phyloP scores from a whole-genome alignment of 2,329 filamentous ascomycete species.

The Hypoxylon sp. region DNA sequence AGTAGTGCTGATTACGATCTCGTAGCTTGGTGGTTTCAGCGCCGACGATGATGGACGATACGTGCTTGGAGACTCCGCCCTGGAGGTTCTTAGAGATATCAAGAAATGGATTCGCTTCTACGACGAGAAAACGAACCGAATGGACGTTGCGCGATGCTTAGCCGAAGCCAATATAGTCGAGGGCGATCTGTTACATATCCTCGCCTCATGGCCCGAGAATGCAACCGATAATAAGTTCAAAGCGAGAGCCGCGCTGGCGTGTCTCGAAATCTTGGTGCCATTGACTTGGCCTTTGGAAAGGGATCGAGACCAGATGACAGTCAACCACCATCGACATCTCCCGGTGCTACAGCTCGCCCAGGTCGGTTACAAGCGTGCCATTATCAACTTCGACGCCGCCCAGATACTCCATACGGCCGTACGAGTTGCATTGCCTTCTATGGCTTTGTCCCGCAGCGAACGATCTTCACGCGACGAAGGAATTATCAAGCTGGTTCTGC shows the following conservation, averaged over 20 bases:
- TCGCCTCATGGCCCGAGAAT: slow-evolving; percentile 84
- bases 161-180: slow-evolving; percentile 93
- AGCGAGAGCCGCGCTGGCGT: slow-evolving; percentile 84
- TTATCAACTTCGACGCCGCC: slow-evolving; percentile 85
- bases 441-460: slow-evolving; percentile 83
- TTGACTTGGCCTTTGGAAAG: slow-evolving; percentile 94
- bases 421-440: slow-evolving; percentile 84
- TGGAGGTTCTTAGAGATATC: slow-evolving; percentile 92
- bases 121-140: slow-evolving; percentile 92
- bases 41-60: slow-evolving; percentile 86
- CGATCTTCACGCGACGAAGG: slow-evolving; percentile 86
- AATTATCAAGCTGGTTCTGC: slow-evolving; percentile 90
- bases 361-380: slow-evolving; percentile 87
- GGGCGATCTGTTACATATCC: slow-evolving; percentile 90
- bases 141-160: slow-evolving; percentile 94
- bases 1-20: slow-evolving; percentile 42
- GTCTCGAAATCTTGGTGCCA: slow-evolving; percentile 90
- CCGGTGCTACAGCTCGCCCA: slow-evolving; percentile 92
- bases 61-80: slow-evolving; percentile 90
- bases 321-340: slow-evolving; percentile 93
- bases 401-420: slow-evolving; percentile 85
- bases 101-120: slow-evolving; percentile 96
- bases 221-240: slow-evolving; percentile 80
- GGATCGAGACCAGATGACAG: slow-evolving; percentile 83
- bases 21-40: slow-evolving; percentile 86